Conservation (phyloP, 225 moss, liverwort and hornwort genomes). For the Physcomitrium patens region DNA sequence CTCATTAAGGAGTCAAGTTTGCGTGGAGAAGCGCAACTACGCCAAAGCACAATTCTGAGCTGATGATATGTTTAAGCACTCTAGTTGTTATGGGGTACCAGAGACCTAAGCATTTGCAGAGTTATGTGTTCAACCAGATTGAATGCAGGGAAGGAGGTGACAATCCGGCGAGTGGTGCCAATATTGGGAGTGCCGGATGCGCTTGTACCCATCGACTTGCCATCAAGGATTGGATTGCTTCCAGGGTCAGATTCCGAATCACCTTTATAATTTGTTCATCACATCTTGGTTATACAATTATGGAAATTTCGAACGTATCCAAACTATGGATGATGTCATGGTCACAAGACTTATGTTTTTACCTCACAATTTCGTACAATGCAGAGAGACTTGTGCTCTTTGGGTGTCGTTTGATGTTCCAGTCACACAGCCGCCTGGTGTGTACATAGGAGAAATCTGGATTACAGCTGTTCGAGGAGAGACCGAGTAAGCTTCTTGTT, state of each 20-base stretch:
- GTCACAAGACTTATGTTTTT: slow-evolving; percentile 2
- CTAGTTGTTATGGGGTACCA: slow-evolving; percentile 12
- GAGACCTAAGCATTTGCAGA: slow-evolving; percentile 11
- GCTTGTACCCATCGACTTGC: slow-evolving; percentile 77
- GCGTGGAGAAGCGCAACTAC: neutral
- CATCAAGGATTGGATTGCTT: slow-evolving; percentile 71
- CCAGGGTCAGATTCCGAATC: slow-evolving; percentile 58
- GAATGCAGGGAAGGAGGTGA: slow-evolving; percentile 69
- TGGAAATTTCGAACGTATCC: too few species aligned
- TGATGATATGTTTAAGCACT: neutral
- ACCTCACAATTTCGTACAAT: slow-evolving; percentile 19
- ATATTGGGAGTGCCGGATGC: slow-evolving; percentile 92
- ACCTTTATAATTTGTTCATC: neutral
- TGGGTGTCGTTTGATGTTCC: slow-evolving; percentile 92
- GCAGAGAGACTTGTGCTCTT: slow-evolving; percentile 81
- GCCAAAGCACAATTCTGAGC: neutral
- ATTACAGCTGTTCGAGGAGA: slow-evolving; percentile 66
- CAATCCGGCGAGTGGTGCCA: slow-evolving; percentile 78
- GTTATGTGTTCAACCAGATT: slow-evolving; percentile 48
- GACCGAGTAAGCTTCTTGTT: slow-evolving; percentile 60
- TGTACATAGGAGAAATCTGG: slow-evolving; percentile 76
- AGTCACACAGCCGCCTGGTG: slow-evolving; percentile 75
- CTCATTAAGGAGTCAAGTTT: slow-evolving; percentile 5
- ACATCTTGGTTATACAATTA: slow-evolving; percentile 11
- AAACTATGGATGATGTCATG: neutral